Percentiles rank a stretch among this genome's conserved stretches.
Conservation (phyloP, 73 alveolate genomes). For the Paraurostyla sp. region DNA sequence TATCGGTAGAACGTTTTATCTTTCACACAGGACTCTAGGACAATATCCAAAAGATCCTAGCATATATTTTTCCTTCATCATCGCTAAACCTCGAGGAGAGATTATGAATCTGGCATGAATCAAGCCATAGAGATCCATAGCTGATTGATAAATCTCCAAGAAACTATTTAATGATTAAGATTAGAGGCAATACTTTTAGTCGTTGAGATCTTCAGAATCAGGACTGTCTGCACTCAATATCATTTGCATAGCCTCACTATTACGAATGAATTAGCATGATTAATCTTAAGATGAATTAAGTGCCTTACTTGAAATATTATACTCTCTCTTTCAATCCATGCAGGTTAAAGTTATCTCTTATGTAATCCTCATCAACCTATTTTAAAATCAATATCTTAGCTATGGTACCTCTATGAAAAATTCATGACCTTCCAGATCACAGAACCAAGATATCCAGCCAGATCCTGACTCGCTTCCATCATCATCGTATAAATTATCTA, state of each 20-base stretch:
- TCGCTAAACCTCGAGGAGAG: constrained; percentile 88
- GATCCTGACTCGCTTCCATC: constrained; percentile 62
- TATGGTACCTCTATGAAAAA: constrained; percentile 82
- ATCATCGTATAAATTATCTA: constrained; percentile 60
- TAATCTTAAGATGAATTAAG: constrained; percentile 37
- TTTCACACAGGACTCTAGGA: constrained; percentile 96
- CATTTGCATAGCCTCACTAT: constrained; percentile 67
- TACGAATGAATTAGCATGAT: not conserved
- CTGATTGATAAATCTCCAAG: constrained; percentile 88
- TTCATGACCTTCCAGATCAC: constrained; percentile 94
- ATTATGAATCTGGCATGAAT: constrained; percentile 91
- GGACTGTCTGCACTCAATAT: constrained; percentile 63
- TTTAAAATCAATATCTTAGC: not conserved
- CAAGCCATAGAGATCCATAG: constrained; percentile 92
- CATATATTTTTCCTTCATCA: constrained; percentile 96
- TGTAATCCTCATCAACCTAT: constrained; percentile 90
- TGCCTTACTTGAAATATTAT: constrained; percentile 56
- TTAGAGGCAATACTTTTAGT: constrained; percentile 6
- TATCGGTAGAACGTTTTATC: constrained; percentile 93
- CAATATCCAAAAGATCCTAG: constrained; percentile 97
- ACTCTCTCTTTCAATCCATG: constrained; percentile 86
- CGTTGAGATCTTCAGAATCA: constrained; percentile 63
- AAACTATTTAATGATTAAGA: constrained; percentile 63
- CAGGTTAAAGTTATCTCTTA: constrained; percentile 90
- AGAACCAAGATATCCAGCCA: constrained; percentile 96